Evolutionary conservation across 2,329 filamentous ascomycete genomes (phyloP).

Genomic region (Neofusicoccum laricinum): DNA sequence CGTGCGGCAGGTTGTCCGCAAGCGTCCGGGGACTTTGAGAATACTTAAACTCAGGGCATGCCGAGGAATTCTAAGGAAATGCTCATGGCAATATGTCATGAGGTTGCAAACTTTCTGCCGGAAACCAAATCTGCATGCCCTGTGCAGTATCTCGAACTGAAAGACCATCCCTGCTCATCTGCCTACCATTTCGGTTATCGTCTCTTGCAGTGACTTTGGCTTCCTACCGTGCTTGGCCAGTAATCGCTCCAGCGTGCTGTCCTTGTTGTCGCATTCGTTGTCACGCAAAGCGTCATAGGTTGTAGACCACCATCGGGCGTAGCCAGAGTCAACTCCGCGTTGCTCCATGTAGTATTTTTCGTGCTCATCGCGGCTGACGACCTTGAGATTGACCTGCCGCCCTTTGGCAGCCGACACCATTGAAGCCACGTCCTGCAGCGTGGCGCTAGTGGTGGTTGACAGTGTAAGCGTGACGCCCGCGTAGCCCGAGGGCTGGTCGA

Average conservation of each 20-base stretch:
- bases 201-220: conserved; percentile 39
- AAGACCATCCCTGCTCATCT: neutral
- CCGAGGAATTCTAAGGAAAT: too few species aligned
- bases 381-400: conserved; percentile 33
- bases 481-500: conserved; percentile 26
- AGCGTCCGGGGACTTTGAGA: too few species aligned
- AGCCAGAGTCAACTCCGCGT: conserved; percentile 32
- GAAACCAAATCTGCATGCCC: neutral
- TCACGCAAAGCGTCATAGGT: conserved; percentile 44
- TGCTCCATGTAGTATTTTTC: conserved; percentile 40
- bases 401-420: conserved; percentile 28
- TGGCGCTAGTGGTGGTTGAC: conserved; percentile 28
- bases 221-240: conserved; percentile 32
- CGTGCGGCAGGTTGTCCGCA: too few species aligned
- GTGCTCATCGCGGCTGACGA: conserved; percentile 39
- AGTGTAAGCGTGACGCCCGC: conserved; percentile 40
- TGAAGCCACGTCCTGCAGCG: conserved; percentile 28
- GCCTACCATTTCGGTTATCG: conserved; percentile 38
- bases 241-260: conserved; percentile 39
- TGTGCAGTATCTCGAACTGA: neutral
- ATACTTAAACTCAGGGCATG: too few species aligned
- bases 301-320: conserved; percentile 47
- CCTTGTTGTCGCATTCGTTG: conserved; percentile 42
- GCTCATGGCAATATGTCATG: too few species aligned
- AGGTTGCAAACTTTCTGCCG: too few species aligned